phyloP scores from a whole-genome alignment of 2,329 filamentous ascomycete species.

The Phialophora tarda region DNA sequence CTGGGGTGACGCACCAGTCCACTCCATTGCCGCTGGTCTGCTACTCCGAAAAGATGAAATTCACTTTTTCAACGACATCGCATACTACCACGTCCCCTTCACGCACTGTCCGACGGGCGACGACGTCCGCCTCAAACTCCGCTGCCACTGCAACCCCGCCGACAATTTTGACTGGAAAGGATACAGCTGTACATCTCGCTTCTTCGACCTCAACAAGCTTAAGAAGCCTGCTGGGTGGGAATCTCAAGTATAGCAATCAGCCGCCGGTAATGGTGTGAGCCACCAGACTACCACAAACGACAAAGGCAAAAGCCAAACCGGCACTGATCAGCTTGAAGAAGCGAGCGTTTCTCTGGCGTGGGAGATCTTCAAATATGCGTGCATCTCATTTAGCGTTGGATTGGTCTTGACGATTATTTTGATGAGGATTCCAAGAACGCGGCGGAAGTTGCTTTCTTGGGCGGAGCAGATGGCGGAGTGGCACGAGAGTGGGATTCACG shows the following conservation, averaged over 20 bases:
- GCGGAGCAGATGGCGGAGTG: slow-evolving; percentile 37
- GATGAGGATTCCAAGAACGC: slow-evolving; percentile 36
- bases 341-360: slow-evolving; percentile 20
- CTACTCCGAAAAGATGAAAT: slow-evolving; percentile 91
- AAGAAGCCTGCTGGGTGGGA: slow-evolving; percentile 86
- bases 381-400: slow-evolving; percentile 28
- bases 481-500: slow-evolving; percentile 34
- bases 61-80: slow-evolving; percentile 99
- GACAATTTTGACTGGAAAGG: slow-evolving; percentile 99
- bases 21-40: slow-evolving; percentile 91
- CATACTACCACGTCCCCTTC: slow-evolving; percentile 97
- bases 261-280: slow-evolving; percentile 28
- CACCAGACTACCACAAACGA: slow-evolving; percentile 19
- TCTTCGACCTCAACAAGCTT: slow-evolving; percentile 80
- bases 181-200: slow-evolving; percentile 90
- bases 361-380: slow-evolving; percentile 32
- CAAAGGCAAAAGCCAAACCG: slow-evolving; percentile 12
- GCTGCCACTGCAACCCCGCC: slow-evolving; percentile 91
- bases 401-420: slow-evolving; percentile 36
- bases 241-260: slow-evolving; percentile 59
- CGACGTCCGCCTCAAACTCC: slow-evolving; percentile 78
- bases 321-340: slow-evolving; percentile 1
- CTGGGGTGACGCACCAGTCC: slow-evolving; percentile 96
- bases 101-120: slow-evolving; percentile 96
- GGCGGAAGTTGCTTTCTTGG: slow-evolving; percentile 35